Conservation (phyloP, 257 asterid species). For the Coffea eugenioides region DNA sequence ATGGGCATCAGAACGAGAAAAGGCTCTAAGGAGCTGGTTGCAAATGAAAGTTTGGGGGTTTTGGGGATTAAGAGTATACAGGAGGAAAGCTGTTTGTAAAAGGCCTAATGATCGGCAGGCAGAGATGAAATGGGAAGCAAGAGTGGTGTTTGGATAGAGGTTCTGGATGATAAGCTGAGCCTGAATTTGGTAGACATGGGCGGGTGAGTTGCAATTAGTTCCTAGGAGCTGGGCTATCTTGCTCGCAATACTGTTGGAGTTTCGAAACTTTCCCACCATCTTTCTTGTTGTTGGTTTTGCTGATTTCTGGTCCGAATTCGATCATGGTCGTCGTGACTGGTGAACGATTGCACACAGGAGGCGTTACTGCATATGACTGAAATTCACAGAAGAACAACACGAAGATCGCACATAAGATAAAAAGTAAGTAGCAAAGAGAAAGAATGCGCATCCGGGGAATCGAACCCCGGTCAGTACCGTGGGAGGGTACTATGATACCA, state of each 20-base stretch:
- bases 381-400: too few species aligned
- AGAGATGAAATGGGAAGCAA: slow-evolving; percentile 50
- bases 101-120: slow-evolving; percentile 48
- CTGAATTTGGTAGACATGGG: slow-evolving; percentile 55
- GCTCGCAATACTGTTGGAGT: slow-evolving; percentile 14
- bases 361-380: too few species aligned
- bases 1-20: slow-evolving; percentile 49
- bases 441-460: slow-evolving; percentile 83
- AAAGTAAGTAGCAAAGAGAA: too few species aligned
- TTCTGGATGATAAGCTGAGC: slow-evolving; percentile 50
- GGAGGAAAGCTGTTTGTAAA: slow-evolving; percentile 50
- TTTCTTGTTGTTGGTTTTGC: background rate
- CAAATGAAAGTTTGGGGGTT: slow-evolving; percentile 56
- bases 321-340: too few species aligned
- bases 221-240: slow-evolving; percentile 30
- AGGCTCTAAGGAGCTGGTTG: slow-evolving; percentile 62
- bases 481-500: slow-evolving; percentile 99
- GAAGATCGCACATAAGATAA: too few species aligned
- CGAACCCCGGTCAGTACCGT: slow-evolving; percentile 99
- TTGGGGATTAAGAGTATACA: slow-evolving; percentile 40
- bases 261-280: background rate
- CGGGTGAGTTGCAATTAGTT: slow-evolving; percentile 21
- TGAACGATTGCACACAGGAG: too few species aligned
- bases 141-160: slow-evolving; percentile 46
- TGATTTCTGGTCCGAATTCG: background rate